These are phyloP conservation scores for Talaromyces funiculosus DNA, from an alignment of 2,329 filamentous ascomycete species.

Conservation along the genomic window DNA sequence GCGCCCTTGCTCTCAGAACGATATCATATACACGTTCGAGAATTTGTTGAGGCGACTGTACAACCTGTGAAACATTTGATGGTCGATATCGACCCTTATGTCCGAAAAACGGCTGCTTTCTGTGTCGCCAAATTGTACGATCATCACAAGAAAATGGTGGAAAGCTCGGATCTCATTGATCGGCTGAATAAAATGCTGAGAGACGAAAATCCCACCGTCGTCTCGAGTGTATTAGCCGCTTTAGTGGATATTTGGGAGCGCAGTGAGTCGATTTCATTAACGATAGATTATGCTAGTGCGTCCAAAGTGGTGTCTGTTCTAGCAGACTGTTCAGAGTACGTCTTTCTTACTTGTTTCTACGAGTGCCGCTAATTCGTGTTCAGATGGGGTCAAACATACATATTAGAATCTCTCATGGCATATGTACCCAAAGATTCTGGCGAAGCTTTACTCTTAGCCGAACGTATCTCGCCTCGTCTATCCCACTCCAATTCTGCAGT, in stretches of 20 bases:
- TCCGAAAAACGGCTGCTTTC: conserved; percentile 93
- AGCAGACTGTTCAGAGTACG: conserved; percentile 93
- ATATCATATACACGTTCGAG: conserved; percentile 96
- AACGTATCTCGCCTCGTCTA: conserved; percentile 88
- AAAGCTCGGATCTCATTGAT: conserved; percentile 86
- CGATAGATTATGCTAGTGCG: conserved; percentile 94
- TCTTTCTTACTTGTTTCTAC: neutral
- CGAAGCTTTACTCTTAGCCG: conserved; percentile 83
- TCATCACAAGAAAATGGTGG: conserved; percentile 84
- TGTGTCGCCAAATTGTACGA: conserved; percentile 97
- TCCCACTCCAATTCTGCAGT: conserved; percentile 97
- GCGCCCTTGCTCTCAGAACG: conserved; percentile 84
- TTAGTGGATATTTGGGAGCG: conserved; percentile 98
- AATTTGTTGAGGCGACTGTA: conserved; percentile 89
- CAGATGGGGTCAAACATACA: conserved; percentile 98
- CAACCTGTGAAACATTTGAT: conserved; percentile 77
- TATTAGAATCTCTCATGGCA: conserved; percentile 94
- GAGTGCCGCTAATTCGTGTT: neutral
- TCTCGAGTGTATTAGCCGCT: conserved; percentile 84
- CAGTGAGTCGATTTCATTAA: conserved; percentile 94
- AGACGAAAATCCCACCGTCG: conserved; percentile 95
- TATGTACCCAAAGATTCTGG: conserved; percentile 89
- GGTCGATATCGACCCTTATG: conserved; percentile 84
- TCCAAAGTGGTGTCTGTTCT: conserved; percentile 97
- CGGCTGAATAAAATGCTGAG: conserved; percentile 80